Evolutionary conservation across 768 basidiomycete genomes (phyloP), one percentile per base, ranked within the genome.

Genomic region (Punctularia strigosozonata): DNA sequence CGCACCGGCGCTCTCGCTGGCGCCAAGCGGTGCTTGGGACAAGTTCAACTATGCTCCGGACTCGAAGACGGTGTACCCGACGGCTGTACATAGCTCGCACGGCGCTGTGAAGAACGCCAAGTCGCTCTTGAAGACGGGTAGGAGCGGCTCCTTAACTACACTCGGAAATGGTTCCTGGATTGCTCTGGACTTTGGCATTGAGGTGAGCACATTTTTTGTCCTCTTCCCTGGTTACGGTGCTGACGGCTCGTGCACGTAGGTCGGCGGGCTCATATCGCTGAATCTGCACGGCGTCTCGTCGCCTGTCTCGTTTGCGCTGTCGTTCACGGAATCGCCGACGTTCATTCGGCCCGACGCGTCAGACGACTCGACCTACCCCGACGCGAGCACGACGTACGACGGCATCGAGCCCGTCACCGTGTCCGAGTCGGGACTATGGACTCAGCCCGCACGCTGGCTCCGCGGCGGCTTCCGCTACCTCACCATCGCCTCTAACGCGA

Each of bases 381-480:
- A 57, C 3, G 45, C 51, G 5, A 72, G 70, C 5, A 66, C 63
- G 8, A 65, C 60, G 31, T 69, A 73, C 21, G 64, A 66, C 38
- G 58, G 58, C 12, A 65, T 73, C 3, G 55, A 59, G 0, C 67
- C 69, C 1, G 51, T 66, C 12, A 14, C 48, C 0, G n/a, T n/a
- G n/a, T n/a, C n/a, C n/a, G n/a, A n/a, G n/a, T 32, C 47, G 1
- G 71, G 69, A 0, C 50, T 55, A 31, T 75, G 71, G 71, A 67
- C 62, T 0, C 72, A 74, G 43, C 71, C 72, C 2, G 44, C 62
- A 1, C 51, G 53, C 3, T 51, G 56, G 1, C 52, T 75, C 12
- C 56, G 73, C 5, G 75, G 73, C 3, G 73, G 73, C 3, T 75
- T 70, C 43, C 62, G 73, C 6, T 75, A 61, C 46, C 58, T 77